phyloP scores from a whole-genome alignment of 306 rosid genomes.

The Styphnolobium japonicum region DNA sequence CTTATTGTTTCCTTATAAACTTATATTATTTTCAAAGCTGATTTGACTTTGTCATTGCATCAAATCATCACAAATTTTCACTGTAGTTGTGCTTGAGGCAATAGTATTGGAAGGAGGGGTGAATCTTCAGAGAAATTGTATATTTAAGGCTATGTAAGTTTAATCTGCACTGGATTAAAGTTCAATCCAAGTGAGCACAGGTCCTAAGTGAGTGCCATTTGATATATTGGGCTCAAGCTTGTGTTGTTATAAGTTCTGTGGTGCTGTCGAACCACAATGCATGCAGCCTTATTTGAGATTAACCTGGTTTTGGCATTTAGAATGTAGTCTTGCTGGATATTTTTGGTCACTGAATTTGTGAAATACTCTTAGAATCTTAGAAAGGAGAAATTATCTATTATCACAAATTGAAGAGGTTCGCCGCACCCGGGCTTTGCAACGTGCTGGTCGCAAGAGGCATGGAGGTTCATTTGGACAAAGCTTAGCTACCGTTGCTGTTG shows the following conservation, averaged over 20 bases:
- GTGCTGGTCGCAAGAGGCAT: constrained; percentile 80
- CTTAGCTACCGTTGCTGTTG: constrained; percentile 76
- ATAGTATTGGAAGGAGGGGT: constrained; percentile 12
- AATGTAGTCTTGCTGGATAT: not conserved
- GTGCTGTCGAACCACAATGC: not conserved
- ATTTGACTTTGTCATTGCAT: not conserved
- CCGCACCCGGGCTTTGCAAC: constrained; percentile 82
- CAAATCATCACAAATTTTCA: not conserved
- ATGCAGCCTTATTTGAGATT: not conserved
- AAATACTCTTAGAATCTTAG: constrained; percentile 56
- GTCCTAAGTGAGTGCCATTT: not conserved
- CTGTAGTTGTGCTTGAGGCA: not conserved
- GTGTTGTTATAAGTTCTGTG: not conserved
- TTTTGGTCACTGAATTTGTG: constrained; percentile 31
- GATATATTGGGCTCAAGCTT: not conserved
- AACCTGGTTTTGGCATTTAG: not conserved
- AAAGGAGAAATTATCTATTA: constrained; percentile 54
- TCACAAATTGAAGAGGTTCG: constrained; percentile 86
- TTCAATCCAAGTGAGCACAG: not conserved
- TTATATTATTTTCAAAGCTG: not conserved
- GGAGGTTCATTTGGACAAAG: constrained; percentile 72
- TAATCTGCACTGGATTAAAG: not conserved
- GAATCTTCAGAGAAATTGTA: not conserved
- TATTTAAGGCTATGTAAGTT: not conserved
- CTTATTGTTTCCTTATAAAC: constrained; percentile 6